These are phyloP conservation scores for Gardenia jasminoides DNA, from an alignment of 257 asterid genomes.

Conservation along the genomic window DNA sequence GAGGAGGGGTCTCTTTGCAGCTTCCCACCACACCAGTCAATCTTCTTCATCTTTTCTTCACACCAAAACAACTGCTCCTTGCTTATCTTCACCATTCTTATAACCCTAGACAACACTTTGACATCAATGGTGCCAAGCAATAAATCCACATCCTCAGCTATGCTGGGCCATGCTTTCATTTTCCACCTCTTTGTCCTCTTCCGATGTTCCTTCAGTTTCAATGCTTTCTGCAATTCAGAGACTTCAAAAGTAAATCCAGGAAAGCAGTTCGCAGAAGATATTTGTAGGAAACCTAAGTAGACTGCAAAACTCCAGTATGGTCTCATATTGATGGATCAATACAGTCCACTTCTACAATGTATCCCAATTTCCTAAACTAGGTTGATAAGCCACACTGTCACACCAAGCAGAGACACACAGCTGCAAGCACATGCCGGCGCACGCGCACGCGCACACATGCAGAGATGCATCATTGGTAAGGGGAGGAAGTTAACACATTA, in stretches of 20 bases:
- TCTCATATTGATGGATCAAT: background rate
- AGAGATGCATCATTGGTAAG: background rate
- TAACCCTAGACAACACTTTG: slow-evolving; percentile 61
- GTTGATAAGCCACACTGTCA: background rate
- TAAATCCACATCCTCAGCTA: slow-evolving; percentile 53
- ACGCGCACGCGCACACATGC: background rate
- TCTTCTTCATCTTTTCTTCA: slow-evolving; percentile 81
- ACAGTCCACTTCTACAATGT: background rate
- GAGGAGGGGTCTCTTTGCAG: slow-evolving; percentile 84
- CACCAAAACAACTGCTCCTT: slow-evolving; percentile 81
- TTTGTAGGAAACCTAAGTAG: background rate
- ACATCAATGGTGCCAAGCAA: slow-evolving; percentile 71
- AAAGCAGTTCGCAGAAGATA: background rate
- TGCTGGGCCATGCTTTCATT: slow-evolving; percentile 63
- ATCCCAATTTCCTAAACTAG: background rate
- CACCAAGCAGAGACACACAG: background rate
- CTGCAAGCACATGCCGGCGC: background rate
- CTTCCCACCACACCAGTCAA: slow-evolving; percentile 54
- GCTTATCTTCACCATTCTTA: slow-evolving; percentile 57
- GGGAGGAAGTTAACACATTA: background rate
- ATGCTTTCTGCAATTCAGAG: slow-evolving; percentile 56
- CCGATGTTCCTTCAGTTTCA: slow-evolving; percentile 72
- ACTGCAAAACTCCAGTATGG: background rate
- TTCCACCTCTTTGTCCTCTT: slow-evolving; percentile 65
- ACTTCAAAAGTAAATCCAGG: background rate